These are phyloP conservation scores for Ganoderma meredithae DNA, from an alignment of 1,284 basidiomycete genomes.

Conservation along the genomic window DNA sequence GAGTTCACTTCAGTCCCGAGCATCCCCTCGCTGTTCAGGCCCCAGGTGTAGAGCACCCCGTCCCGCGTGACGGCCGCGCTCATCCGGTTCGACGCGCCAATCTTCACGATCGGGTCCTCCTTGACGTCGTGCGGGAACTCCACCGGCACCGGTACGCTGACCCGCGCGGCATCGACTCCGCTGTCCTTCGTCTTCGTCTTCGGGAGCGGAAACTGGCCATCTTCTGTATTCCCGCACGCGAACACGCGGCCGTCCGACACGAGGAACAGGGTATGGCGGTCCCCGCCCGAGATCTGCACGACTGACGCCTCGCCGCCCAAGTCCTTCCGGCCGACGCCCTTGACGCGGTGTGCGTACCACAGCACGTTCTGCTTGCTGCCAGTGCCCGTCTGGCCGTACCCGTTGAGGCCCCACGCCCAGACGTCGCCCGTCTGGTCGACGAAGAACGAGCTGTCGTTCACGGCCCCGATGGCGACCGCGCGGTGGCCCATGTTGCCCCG, in stretches of 20 bases:
- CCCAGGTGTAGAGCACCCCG: constrained; percentile 88
- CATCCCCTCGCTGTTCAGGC: constrained; percentile 78
- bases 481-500: constrained; percentile 72
- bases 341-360: constrained; percentile 71
- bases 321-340: constrained; percentile 66
- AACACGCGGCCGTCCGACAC: constrained; percentile 85
- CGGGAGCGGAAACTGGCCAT: constrained; percentile 78
- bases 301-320: constrained; percentile 71
- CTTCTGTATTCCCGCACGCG: constrained; percentile 81
- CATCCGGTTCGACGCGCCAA: constrained; percentile 80
- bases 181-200: constrained; percentile 22
- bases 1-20: constrained; percentile 64
- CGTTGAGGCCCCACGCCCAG: constrained; percentile 93
- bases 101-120: constrained; percentile 66
- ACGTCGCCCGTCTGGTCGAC: constrained; percentile 83
- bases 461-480: constrained; percentile 81
- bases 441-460: constrained; percentile 88
- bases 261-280: constrained; percentile 89
- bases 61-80: constrained; percentile 81
- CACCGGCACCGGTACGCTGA: constrained; percentile 62
- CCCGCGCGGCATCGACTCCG: neutral
- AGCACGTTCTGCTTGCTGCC: constrained; percentile 62
- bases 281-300: constrained; percentile 78
- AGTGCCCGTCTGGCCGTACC: constrained; percentile 71
- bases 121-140: constrained; percentile 64